phyloP scores from a whole-genome alignment of 2,329 filamentous ascomycete genomes.

The Alternaria novae-zelandiae region DNA sequence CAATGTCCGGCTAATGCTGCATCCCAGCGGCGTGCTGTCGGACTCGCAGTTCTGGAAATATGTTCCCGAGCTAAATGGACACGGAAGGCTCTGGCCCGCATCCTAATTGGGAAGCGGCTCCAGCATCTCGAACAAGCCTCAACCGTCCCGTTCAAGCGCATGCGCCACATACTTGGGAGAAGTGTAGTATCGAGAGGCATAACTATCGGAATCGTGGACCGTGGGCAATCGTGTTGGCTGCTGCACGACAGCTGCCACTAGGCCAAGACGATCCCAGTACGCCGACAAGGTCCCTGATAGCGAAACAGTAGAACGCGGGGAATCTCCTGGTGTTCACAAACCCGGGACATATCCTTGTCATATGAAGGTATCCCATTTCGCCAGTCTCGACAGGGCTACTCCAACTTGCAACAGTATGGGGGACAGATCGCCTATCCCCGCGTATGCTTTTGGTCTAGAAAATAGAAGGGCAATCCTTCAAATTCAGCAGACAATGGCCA shows the following conservation, averaged over 20 bases:
- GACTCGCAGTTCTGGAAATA: slow-evolving; percentile 19
- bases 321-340: slow-evolving; percentile 8
- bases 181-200: background rate
- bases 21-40: slow-evolving; percentile 8
- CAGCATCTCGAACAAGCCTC: slow-evolving; percentile 5
- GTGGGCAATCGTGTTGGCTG: background rate
- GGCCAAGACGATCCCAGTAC: background rate
- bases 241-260: background rate
- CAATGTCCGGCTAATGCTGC: slow-evolving; percentile 22
- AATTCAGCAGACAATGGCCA: background rate
- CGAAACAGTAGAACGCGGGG: slow-evolving; percentile 4
- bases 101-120: slow-evolving; percentile 6
- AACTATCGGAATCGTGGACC: background rate
- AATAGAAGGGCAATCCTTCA: background rate
- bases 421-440: background rate
- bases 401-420: background rate
- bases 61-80: background rate
- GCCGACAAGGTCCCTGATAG: background rate
- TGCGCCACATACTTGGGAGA: background rate
- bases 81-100: slow-evolving; percentile 11
- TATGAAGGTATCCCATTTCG: slow-evolving; percentile 8
- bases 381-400: slow-evolving; percentile 8
- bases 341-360: slow-evolving; percentile 1
- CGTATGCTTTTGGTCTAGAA: background rate
- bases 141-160: slow-evolving; percentile 4